phyloP scores from a whole-genome alignment of 2,329 filamentous ascomycete genomes.

The Fusarium sp. region DNA sequence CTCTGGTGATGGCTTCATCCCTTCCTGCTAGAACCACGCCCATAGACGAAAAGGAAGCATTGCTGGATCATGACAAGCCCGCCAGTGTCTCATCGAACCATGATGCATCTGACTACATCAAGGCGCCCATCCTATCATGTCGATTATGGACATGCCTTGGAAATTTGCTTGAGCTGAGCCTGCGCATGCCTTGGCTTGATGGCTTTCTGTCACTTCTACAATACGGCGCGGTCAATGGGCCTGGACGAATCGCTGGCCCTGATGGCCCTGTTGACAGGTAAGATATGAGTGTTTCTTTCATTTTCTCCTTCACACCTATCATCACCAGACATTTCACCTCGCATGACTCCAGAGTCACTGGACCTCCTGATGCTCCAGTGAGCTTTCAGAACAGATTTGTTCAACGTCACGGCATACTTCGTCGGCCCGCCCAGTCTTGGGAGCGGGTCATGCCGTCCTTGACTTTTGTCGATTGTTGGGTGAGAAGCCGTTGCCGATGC shows the following conservation, averaged over 20 bases:
- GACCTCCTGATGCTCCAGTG: constrained; percentile 55
- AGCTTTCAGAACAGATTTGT: constrained; percentile 46
- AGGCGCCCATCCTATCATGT: constrained; percentile 79
- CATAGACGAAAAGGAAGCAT: constrained; percentile 42
- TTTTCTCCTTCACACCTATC: constrained; percentile 46
- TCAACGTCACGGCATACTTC: constrained; percentile 31
- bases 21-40: constrained; percentile 65
- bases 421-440: constrained; percentile 35
- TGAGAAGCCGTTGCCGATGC: constrained; percentile 13
- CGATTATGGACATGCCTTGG: constrained; percentile 79
- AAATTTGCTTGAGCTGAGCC: constrained; percentile 77
- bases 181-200: constrained; percentile 91
- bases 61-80: constrained; percentile 38
- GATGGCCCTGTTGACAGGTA: constrained; percentile 91
- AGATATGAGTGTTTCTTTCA: constrained; percentile 57
- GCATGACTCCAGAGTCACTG: constrained; percentile 61
- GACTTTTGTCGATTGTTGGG: constrained; percentile 12
- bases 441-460: constrained; percentile 35
- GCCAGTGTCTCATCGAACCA: constrained; percentile 30
- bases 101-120: constrained; percentile 45
- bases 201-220: constrained; percentile 81
- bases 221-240: constrained; percentile 77
- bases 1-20: constrained; percentile 75
- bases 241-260: constrained; percentile 78
- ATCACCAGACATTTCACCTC: constrained; percentile 50